phyloP scores from a whole-genome alignment of 75 land plant species.

The Cryptomeria japonica region DNA sequence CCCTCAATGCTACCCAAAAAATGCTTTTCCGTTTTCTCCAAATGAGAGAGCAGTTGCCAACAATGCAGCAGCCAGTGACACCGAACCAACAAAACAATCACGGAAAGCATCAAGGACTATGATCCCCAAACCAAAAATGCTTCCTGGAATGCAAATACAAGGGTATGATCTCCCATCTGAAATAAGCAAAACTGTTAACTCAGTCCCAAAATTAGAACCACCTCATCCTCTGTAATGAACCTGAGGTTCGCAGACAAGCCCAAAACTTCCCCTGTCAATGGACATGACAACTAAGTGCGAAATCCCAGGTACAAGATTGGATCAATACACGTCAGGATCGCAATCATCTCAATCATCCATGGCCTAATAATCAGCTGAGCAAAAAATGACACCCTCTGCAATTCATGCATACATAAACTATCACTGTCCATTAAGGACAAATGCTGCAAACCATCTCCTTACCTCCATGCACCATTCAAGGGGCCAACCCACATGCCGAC shows the following conservation, averaged over 20 bases:
- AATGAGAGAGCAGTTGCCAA: neutral
- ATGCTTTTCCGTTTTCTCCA: neutral
- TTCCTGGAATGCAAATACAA: neutral
- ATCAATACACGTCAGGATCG: conserved; percentile 7
- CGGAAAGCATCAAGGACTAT: neutral
- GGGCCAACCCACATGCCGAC: neutral
- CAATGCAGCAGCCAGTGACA: neutral
- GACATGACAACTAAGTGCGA: neutral
- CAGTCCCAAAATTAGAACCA: neutral
- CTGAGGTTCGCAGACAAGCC: conserved; percentile 2
- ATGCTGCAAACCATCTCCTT: neutral
- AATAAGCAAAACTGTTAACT: neutral
- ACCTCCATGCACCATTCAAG: neutral
- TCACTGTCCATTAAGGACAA: neutral
- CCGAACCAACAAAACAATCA: neutral
- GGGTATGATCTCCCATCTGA: conserved; percentile 1
- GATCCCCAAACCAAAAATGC: neutral
- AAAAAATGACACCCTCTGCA: neutral
- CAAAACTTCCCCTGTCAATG: neutral
- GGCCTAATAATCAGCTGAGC: neutral
- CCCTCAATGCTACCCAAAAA: neutral
- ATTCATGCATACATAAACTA: neutral
- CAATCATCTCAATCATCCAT: neutral
- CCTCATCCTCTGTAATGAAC: neutral
- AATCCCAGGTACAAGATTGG: conserved; percentile 13